phyloP scores from a whole-genome alignment of 192 early-diverging fungal genomes.

The Spinellus fusiger region DNA sequence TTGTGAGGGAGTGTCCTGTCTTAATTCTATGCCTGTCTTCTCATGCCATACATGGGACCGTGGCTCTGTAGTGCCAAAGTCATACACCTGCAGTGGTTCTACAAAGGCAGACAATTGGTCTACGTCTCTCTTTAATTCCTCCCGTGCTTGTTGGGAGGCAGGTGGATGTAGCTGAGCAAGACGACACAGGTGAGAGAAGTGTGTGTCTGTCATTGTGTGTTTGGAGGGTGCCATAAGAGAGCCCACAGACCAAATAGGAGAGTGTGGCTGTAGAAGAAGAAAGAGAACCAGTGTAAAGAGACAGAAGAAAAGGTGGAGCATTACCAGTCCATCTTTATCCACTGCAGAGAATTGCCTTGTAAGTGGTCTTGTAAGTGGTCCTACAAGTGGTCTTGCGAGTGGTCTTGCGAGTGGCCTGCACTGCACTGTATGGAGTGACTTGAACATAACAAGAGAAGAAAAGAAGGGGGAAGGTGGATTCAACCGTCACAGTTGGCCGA shows the following conservation, averaged over 20 bases:
- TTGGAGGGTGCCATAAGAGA: constrained; percentile 6
- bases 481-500: too few relatives aligned
- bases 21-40: constrained; percentile 1
- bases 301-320: too few relatives aligned
- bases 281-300: too few relatives aligned
- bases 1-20: constrained; percentile 2
- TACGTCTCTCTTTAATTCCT: constrained; percentile 24
- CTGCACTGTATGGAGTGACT: too few relatives aligned
- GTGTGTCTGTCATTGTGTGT: constrained; percentile 13
- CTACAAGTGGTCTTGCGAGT: too few relatives aligned
- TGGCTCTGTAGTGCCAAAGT: constrained; percentile 14
- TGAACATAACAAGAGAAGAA: too few relatives aligned
- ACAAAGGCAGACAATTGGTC: constrained; percentile 26
- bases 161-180: constrained; percentile 13
- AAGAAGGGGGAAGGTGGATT: too few relatives aligned
- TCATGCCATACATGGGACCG: constrained; percentile 25
- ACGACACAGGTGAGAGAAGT: constrained; percentile 16
- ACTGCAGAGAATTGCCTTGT: too few relatives aligned
- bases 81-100: constrained; percentile 16
- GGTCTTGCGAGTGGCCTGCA: too few relatives aligned
- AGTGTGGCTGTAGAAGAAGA: constrained; percentile 9
- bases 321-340: background rate
- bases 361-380: too few relatives aligned
- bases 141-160: background rate
- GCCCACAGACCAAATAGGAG: constrained; percentile 31